Evolutionary conservation across 371 early-diverging fungal genomes (phyloP).

Genomic region (Mucor piriformis): DNA sequence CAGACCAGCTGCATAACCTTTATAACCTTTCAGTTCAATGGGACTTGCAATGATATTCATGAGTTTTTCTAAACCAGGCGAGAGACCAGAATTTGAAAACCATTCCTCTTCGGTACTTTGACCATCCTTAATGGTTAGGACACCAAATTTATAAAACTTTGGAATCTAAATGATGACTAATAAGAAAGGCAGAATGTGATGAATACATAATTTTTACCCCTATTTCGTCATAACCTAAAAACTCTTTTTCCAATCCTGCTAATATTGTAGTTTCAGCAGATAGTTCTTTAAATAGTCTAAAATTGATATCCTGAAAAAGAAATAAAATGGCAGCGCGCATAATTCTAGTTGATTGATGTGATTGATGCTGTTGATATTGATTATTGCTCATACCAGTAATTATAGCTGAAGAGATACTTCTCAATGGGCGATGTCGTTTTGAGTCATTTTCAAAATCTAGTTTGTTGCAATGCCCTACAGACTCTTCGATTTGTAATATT

Average conservation of each 20-base stretch:
- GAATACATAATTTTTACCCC: constrained; percentile 39
- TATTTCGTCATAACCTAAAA: constrained; percentile 57
- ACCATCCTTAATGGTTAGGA: constrained; percentile 66
- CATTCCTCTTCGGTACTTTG: constrained; percentile 79
- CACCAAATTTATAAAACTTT: constrained; percentile 79
- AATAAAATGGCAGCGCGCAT: constrained; percentile 19
- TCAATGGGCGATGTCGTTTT: constrained; percentile 10
- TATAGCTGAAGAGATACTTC: constrained; percentile 23
- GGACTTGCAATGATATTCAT: constrained; percentile 72
- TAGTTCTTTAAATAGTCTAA: constrained; percentile 32
- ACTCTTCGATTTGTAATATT: constrained; percentile 15
- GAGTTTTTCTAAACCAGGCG: constrained; percentile 65
- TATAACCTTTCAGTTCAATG: constrained; percentile 73
- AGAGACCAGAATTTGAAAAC: constrained; percentile 67
- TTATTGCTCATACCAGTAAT: constrained; percentile 7
- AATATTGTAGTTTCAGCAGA: constrained; percentile 41
- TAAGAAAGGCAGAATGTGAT: constrained; percentile 38
- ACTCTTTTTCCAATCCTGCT: constrained; percentile 59
- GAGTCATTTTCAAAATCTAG: constrained; percentile 8
- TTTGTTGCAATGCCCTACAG: constrained; percentile 6
- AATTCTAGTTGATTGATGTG: neutral
- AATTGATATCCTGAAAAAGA: constrained; percentile 22
- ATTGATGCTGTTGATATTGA: neutral
- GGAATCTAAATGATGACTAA: constrained; percentile 68
- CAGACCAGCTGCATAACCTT: constrained; percentile 81